Conservation (phyloP, 768 basidiomycete genomes). For the Russula virescens region DNA sequence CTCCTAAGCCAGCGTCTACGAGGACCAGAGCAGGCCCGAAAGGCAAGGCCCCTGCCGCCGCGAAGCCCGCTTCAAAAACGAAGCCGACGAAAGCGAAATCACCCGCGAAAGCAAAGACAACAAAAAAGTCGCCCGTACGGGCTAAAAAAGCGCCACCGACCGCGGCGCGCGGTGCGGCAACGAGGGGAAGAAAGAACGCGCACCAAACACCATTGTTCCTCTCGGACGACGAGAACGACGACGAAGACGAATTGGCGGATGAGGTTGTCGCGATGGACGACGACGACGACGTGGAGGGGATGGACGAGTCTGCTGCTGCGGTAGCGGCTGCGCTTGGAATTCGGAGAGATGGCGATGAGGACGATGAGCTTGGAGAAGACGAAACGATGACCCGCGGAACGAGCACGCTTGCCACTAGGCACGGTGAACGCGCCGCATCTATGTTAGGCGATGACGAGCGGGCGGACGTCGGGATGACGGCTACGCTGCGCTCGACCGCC, state of each 20-base stretch:
- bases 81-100: conserved; percentile 3
- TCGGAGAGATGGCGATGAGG: neutral
- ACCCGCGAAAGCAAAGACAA: too few species aligned
- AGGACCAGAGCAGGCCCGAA: neutral
- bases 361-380: neutral
- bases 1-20: neutral
- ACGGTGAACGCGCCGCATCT: neutral
- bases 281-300: neutral
- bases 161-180: neutral
- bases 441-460: neutral
- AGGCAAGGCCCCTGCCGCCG: neutral
- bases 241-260: neutral
- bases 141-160: neutral
- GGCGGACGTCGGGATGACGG: conserved; percentile 18
- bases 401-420: neutral
- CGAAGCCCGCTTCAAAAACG: conserved; percentile 1
- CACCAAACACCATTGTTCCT: conserved; percentile 9
- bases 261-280: neutral
- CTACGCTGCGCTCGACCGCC: conserved; percentile 27
- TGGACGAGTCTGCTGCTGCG: neutral
- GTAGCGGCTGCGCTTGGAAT: neutral
- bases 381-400: neutral
- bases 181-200: neutral
- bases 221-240: conserved; percentile 13
- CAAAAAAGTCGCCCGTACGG: neutral